These are phyloP conservation scores for Ulota crispa DNA, from an alignment of 225 moss, liverwort and hornwort species.

Conservation along the genomic window DNA sequence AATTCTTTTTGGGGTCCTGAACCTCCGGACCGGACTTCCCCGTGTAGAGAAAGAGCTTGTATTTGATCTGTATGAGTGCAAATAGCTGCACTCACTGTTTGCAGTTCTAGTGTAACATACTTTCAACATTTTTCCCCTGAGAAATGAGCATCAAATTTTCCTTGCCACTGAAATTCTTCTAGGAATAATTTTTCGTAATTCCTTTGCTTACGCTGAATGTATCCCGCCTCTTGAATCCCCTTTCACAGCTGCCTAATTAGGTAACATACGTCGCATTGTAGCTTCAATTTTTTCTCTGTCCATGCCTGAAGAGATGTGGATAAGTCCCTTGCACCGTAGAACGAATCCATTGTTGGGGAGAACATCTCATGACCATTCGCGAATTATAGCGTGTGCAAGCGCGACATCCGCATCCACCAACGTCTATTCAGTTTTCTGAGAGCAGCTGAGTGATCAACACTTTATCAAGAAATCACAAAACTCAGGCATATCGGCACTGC, in stretches of 20 bases:
- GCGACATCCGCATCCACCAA: neutral
- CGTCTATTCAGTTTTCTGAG: neutral
- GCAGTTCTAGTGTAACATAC: constrained; percentile 28
- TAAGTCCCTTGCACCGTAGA: neutral
- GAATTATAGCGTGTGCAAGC: neutral
- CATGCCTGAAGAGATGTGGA: neutral
- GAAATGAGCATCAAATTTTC: neutral
- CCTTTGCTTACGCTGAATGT: neutral
- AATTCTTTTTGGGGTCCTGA: constrained; percentile 5
- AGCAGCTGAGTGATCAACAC: neutral
- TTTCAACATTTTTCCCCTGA: constrained; percentile 19
- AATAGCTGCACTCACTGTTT: constrained; percentile 3
- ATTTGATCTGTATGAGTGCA: constrained; percentile 13
- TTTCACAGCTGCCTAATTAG: neutral
- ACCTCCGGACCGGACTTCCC: neutral
- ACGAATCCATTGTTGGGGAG: too few species aligned
- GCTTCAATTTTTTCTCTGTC: neutral
- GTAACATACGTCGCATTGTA: neutral
- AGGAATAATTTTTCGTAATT: neutral
- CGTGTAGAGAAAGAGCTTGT: constrained; percentile 23
- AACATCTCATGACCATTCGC: neutral
- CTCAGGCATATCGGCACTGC: neutral
- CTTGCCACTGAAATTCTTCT: neutral
- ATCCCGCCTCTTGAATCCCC: neutral
- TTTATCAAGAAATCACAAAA: neutral